Conservation (phyloP, 345 rosid genomes). For the Passiflora organensis region DNA sequence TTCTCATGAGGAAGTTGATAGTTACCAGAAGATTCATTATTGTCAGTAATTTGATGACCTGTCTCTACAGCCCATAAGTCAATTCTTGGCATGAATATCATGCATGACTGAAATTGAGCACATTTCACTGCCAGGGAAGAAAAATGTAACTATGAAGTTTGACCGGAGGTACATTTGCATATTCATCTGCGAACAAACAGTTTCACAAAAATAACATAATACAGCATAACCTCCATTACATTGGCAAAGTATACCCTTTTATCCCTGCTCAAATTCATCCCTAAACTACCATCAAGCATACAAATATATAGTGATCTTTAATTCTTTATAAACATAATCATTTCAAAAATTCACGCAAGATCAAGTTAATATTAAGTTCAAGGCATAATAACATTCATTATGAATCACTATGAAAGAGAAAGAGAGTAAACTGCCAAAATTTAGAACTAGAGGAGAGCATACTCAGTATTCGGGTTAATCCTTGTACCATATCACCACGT, state of each 20-base stretch:
- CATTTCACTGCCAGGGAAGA: slow-evolving; percentile 70
- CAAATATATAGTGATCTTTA: too few species aligned
- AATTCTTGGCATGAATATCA: slow-evolving; percentile 85
- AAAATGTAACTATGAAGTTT: not conserved
- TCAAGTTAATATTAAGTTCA: too few species aligned
- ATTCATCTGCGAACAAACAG: not conserved
- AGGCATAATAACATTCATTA: too few species aligned
- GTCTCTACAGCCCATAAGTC: slow-evolving; percentile 89
- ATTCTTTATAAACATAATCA: too few species aligned
- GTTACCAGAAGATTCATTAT: slow-evolving; percentile 19
- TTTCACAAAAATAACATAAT: not conserved
- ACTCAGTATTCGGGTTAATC: slow-evolving; percentile 77
- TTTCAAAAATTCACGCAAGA: too few species aligned
- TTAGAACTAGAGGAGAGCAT: slow-evolving; percentile 34
- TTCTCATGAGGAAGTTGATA: slow-evolving; percentile 19
- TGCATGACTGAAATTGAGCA: slow-evolving; percentile 54
- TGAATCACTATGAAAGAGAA: not conserved
- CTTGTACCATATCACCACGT: slow-evolving; percentile 79
- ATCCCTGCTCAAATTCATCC: too few species aligned
- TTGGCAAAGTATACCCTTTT: too few species aligned
- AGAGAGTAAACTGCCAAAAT: slow-evolving; percentile 60
- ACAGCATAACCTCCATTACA: not conserved
- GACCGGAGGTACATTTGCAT: slow-evolving; percentile 23
- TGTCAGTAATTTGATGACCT: slow-evolving; percentile 21
- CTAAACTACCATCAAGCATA: too few species aligned